Conservation (phyloP, 495 filamentous ascomycete species). For the Chaetomium fimeti region DNA sequence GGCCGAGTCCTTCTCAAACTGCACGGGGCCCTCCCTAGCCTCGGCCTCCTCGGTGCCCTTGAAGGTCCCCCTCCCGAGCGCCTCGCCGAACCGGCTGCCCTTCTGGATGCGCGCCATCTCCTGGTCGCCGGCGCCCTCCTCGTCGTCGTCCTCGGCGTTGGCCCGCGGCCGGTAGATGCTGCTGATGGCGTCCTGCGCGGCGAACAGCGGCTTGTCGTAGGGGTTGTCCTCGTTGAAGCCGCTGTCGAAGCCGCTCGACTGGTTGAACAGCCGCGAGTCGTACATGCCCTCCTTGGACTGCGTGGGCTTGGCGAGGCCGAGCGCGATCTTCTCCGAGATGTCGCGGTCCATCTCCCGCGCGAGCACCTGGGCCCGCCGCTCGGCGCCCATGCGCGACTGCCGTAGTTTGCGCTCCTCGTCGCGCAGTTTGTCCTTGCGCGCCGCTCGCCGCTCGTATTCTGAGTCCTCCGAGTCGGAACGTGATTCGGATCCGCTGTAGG, state of each 20-base stretch:
- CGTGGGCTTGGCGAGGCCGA: conserved; percentile 93
- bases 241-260: conserved; percentile 77
- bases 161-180: conserved; percentile 87
- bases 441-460: conserved; percentile 71
- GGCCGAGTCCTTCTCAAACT: conserved; percentile 87
- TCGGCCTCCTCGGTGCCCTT: conserved; percentile 86
- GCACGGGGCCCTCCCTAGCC: conserved; percentile 86
- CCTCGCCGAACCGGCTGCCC: conserved; percentile 74
- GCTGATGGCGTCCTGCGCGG: conserved; percentile 91
- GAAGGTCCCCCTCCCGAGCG: conserved; percentile 85
- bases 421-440: conserved; percentile 71
- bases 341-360: conserved; percentile 95
- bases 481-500: conserved; percentile 55
- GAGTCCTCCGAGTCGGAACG: conserved; percentile 65
- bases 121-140: conserved; percentile 72
- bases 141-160: conserved; percentile 67
- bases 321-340: conserved; percentile 94
- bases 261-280: conserved; percentile 94
- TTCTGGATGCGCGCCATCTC: conserved; percentile 88
- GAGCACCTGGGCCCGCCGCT: conserved; percentile 84
- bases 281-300: conserved; percentile 89
- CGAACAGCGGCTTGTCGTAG: conserved; percentile 97
- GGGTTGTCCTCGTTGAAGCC: conserved; percentile 98
- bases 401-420: conserved; percentile 87
- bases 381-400: conserved; percentile 93